phyloP scores from a whole-genome alignment of 2,329 filamentous ascomycete species.

The Epichloe glyceriae region DNA sequence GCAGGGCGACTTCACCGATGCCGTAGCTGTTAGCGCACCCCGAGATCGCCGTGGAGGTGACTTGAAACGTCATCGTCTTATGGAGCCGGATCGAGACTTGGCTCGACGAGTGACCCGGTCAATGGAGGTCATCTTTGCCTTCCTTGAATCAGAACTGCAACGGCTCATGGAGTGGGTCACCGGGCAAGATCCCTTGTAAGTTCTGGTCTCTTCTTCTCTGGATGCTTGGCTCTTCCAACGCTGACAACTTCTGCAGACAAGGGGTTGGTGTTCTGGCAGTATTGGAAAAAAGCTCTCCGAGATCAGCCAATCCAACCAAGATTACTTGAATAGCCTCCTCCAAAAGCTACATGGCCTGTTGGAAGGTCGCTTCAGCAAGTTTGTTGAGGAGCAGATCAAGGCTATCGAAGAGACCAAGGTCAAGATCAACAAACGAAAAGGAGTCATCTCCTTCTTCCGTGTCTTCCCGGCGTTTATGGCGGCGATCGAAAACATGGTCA shows the following conservation, averaged over 20 bases:
- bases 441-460: conserved; percentile 88
- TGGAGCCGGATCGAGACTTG: conserved; percentile 79
- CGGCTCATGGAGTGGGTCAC: conserved; percentile 75
- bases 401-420: conserved; percentile 98
- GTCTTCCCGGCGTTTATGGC: conserved; percentile 81
- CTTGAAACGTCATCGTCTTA: conserved; percentile 58
- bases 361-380: conserved; percentile 66
- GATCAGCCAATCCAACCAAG: conserved; percentile 82
- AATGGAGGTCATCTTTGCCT: conserved; percentile 81
- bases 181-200: conserved; percentile 67
- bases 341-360: conserved; percentile 69
- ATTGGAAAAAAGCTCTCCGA: conserved; percentile 66
- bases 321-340: conserved; percentile 69
- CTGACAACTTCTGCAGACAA: conserved; percentile 43
- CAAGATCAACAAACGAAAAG: conserved; percentile 96
- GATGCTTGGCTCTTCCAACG: background rate
- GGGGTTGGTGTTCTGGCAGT: conserved; percentile 75
- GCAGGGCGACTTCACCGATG: conserved; percentile 70
- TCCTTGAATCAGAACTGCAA: conserved; percentile 67
- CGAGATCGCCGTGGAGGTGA: conserved; percentile 59
- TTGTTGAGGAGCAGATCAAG: conserved; percentile 87
- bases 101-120: conserved; percentile 73
- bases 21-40: conserved; percentile 53
- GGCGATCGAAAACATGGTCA: conserved; percentile 73
- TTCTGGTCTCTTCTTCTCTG: conserved; percentile 17